These are phyloP conservation scores for Protea cynaroides DNA, from an alignment of 164 flowering plant genomes.

Conservation along the genomic window DNA sequence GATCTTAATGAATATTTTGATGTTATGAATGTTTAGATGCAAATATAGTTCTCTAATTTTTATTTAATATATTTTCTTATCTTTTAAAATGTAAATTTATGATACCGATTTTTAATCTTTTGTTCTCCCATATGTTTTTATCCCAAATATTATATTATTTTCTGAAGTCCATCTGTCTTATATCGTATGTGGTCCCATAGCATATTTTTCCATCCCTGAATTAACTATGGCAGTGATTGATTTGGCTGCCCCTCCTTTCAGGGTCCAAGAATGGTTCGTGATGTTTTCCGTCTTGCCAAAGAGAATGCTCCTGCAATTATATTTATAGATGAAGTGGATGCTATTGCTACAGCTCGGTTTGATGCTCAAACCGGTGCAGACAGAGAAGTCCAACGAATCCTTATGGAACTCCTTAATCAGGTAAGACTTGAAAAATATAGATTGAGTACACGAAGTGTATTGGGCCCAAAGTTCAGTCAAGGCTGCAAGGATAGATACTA, in stretches of 20 bases:
- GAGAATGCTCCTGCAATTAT: slow-evolving; percentile 98
- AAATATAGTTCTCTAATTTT: not conserved
- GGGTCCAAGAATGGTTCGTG: slow-evolving; percentile 99
- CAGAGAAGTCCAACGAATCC: slow-evolving; percentile 96
- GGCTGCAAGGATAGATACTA: not conserved
- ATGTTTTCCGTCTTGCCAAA: slow-evolving; percentile 94
- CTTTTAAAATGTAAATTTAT: no score
- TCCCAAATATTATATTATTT: no score
- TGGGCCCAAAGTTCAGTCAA: not conserved
- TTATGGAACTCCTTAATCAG: slow-evolving; percentile 97
- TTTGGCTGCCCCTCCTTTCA: slow-evolving; percentile 13
- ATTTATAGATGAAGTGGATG: slow-evolving; percentile 98
- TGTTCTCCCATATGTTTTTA: no score
- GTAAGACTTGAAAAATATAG: slow-evolving; percentile 16
- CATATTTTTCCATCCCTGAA: no score
- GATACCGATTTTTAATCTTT: no score
- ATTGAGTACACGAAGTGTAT: not conserved
- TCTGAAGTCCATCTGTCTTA: no score
- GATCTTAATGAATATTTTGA: no score
- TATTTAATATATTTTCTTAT: no score
- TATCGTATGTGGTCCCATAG: no score
- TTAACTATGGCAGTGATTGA: not conserved
- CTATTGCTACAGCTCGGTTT: slow-evolving; percentile 96
- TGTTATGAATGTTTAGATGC: not conserved
- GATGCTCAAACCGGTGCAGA: slow-evolving; percentile 99